Evolutionary conservation across 371 early-diverging fungal species (phyloP).

Genomic region (Funneliformis caledonium): DNA sequence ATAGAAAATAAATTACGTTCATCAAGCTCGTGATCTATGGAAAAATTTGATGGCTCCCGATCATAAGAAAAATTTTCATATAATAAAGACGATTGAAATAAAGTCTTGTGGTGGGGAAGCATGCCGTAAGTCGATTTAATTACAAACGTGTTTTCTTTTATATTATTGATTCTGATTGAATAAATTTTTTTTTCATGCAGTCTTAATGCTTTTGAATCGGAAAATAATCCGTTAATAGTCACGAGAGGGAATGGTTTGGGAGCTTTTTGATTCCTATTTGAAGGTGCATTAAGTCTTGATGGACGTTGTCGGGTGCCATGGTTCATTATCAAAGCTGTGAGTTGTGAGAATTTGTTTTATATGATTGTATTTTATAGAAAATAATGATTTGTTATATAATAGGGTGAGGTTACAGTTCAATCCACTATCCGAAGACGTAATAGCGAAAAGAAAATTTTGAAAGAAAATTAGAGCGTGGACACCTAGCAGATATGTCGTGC

Average conservation of each 20-base stretch:
- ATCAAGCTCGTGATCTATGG: constrained; percentile 35
- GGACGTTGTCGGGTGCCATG: constrained; percentile 10
- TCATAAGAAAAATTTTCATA: constrained; percentile 25
- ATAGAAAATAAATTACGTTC: too few species aligned
- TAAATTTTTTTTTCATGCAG: constrained; percentile 13
- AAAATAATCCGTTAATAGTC: constrained; percentile 21
- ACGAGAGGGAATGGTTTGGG: constrained; percentile 30
- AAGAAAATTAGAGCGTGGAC: background rate
- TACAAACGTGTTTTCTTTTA: background rate
- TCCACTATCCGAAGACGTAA: background rate
- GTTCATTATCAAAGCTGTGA: background rate
- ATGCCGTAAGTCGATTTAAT: constrained; percentile 26
- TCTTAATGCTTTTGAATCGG: constrained; percentile 36
- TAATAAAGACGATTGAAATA: constrained; percentile 18
- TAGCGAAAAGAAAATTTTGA: background rate
- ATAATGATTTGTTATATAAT: too few species aligned
- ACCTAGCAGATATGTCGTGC: constrained; percentile 28
- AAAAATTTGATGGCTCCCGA: constrained; percentile 23
- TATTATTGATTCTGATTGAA: background rate
- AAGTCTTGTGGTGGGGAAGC: constrained; percentile 26
- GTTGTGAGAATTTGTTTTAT: too few species aligned
- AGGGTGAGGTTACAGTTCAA: too few species aligned
- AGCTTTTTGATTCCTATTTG: constrained; percentile 21
- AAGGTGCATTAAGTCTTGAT: constrained; percentile 28
- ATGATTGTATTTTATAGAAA: too few species aligned